A percentile compares a stretch with the other conserved stretches of the same genome.
Conservation (phyloP, 495 filamentous ascomycete species). For the Aeminium ludgeri region DNA sequence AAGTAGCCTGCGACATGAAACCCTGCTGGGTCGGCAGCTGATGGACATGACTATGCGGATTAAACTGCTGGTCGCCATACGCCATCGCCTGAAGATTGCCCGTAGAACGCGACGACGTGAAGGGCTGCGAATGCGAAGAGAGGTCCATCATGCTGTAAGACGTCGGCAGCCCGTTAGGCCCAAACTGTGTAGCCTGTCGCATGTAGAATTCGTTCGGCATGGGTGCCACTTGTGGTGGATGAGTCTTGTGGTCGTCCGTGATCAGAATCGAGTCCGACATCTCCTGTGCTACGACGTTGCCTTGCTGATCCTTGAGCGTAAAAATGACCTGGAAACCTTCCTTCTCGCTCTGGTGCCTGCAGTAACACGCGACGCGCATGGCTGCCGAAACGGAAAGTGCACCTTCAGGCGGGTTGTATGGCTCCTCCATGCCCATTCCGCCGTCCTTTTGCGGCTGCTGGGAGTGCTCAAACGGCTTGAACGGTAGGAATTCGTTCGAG, state of each 20-base stretch:
- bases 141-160: conserved; percentile 14
- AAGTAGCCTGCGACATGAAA: conserved; percentile 28
- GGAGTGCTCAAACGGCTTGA: conserved; percentile 39
- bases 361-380: conserved; percentile 97
- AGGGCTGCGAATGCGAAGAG: conserved; percentile 2
- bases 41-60: conserved; percentile 12
- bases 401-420: conserved; percentile 33
- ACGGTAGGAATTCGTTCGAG: conserved; percentile 76
- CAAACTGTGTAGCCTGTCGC: not conserved
- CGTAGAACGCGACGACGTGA: conserved; percentile 12
- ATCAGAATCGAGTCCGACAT: conserved; percentile 81
- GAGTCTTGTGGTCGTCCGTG: conserved; percentile 92
- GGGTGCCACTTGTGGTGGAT: conserved; percentile 18
- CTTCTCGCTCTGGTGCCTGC: conserved; percentile 84
- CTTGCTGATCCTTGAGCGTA: conserved; percentile 65
- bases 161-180: conserved; percentile 3
- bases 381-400: conserved; percentile 62
- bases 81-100: conserved; percentile 10
- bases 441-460: conserved; percentile 19
- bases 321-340: conserved; percentile 87
- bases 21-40: conserved; percentile 10
- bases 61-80: conserved; percentile 9
- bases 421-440: conserved; percentile 6
- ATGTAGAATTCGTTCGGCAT: conserved; percentile 3
- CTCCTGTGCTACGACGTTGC: conserved; percentile 62